Evolutionary conservation across 345 rosid species (phyloP), one percentile per base, ranked within the genome.

Genomic region (Iberis pinnata): DNA sequence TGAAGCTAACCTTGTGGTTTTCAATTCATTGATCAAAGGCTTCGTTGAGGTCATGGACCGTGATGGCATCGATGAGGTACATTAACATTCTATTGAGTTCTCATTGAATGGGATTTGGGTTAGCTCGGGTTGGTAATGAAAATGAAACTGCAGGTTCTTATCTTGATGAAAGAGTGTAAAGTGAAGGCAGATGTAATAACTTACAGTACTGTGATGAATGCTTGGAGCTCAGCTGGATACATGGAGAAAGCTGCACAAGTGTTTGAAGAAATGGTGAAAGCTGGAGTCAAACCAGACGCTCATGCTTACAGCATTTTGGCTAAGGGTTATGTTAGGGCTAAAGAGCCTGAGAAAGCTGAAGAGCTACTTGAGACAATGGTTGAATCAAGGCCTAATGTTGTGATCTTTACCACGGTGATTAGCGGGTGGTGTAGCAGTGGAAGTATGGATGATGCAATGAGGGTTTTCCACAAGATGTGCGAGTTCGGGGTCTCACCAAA

Each of bases 211-310:
- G 78, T 78, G 41, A 81, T 81, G 84, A 78, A 81, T 50, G 80
- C 80, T 14, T 81, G 88, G 88, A 81, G 88, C 75, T 72, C 80
- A 18, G 84, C 82, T 11, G 88, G 88, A 36, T 78, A 59, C 54
- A 81, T 81, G 82, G 73, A 68, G 53, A 81, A 74, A 65, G 78
- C 84, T 58, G 68, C 72, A 40, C 75, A 76, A 64, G 73, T 76
- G 47, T 81, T 78, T 46, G 71, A 81, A 69, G 77, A 78, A 65
- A 78, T 78, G 84, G 61, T 70, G 42, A 72, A 72, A 36, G 78
- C 83, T 22, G 81, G 83, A 15, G 67, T 78, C 53, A 58, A 72
- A 59, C 81, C 83, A 50, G 83, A 81, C 25, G 74, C 65, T 14
- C 80, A 78, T 56, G 75, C 78, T 44, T 76, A 74, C 49, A 74